phyloP scores from a whole-genome alignment of 495 filamentous ascomycete species.

The Hypoxylon crocopeplum region DNA sequence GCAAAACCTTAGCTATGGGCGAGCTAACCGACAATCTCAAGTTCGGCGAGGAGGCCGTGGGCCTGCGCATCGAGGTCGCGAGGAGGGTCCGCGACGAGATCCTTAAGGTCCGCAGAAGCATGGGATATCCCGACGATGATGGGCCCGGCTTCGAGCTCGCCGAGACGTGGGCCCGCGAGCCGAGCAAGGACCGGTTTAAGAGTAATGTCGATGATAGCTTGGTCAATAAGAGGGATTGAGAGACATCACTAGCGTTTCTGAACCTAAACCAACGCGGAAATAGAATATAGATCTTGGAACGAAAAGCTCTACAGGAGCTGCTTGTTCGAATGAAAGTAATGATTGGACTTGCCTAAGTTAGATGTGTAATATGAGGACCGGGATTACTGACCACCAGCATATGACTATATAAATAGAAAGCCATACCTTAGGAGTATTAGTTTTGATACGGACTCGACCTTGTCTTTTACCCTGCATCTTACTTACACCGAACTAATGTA shows the following conservation, averaged over 20 bases:
- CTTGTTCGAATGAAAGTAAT: neutral
- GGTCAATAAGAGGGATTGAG: constrained; percentile 46
- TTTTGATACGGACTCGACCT: no score
- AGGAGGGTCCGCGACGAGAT: constrained; percentile 79
- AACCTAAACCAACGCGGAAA: no score
- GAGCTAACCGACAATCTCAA: constrained; percentile 74
- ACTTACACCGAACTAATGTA: no score
- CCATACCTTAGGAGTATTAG: no score
- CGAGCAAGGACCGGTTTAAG: constrained; percentile 49
- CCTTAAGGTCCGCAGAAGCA: constrained; percentile 69
- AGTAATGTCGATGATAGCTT: constrained; percentile 56
- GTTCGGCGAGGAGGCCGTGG: constrained; percentile 73
- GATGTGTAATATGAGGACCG: no score
- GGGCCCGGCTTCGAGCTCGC: constrained; percentile 50
- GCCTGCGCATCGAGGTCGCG: constrained; percentile 83
- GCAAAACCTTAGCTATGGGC: constrained; percentile 48
- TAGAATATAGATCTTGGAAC: no score
- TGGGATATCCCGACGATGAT: constrained; percentile 82
- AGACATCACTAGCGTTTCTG: no score
- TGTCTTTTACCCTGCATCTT: no score
- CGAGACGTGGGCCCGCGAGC: constrained; percentile 55
- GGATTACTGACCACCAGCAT: no score
- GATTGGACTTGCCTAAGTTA: no score
- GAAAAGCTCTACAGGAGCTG: no score
- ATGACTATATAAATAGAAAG: no score